Percentiles rank a stretch among this genome's conserved stretches.
Evolutionary conservation across 2,329 filamentous ascomycete species (phyloP).

Genomic region (Xylaria sp.): DNA sequence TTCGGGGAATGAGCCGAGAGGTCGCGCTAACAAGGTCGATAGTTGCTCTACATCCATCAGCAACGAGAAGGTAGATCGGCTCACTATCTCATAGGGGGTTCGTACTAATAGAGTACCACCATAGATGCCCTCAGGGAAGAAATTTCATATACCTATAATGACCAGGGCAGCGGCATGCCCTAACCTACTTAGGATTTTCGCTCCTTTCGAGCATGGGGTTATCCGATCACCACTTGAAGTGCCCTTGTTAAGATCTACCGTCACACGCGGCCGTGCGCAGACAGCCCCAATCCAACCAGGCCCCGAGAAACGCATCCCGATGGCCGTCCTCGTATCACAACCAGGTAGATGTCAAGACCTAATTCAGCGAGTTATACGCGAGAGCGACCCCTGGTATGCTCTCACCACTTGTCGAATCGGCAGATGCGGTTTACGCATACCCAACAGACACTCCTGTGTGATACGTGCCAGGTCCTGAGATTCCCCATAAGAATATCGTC

Average conservation of each 20-base stretch:
- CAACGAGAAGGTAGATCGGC: background rate
- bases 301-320: constrained; percentile 7
- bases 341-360: constrained; percentile 20
- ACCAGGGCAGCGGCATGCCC: constrained; percentile 1
- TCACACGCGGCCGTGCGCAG: constrained; percentile 24
- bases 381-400: background rate
- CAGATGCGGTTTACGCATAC: background rate
- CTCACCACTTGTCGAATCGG: background rate
- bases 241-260: constrained; percentile 23
- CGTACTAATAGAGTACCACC: background rate
- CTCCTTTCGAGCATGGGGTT: constrained; percentile 12
- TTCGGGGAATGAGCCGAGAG: constrained; percentile 23
- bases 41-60: background rate
- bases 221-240: background rate
- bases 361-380: background rate
- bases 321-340: constrained; percentile 1
- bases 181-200: background rate
- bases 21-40: constrained; percentile 3
- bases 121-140: constrained; percentile 5
- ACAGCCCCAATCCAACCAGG: constrained; percentile 16
- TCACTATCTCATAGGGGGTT: constrained; percentile 12
- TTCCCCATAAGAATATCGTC: background rate
- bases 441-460: background rate
- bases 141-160: constrained; percentile 6
- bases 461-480: background rate